Base-by-base conservation (phyloP, 495 filamentous ascomycete species). In the Hamigera avellanea region DNA sequence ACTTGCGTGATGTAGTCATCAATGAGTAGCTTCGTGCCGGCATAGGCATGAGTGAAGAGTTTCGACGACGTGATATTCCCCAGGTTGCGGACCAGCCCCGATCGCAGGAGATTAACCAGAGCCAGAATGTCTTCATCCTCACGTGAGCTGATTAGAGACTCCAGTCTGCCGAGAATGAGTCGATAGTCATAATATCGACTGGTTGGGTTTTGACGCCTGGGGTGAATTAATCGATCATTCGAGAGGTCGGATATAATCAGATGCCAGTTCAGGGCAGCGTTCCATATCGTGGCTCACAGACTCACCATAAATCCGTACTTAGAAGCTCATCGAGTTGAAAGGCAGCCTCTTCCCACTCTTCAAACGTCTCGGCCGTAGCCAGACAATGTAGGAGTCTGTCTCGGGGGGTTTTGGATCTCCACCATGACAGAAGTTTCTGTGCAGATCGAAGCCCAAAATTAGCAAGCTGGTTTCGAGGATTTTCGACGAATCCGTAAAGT, bases 1-100 rank as follows among this genome's bases (percentile, higher is more conserved):
- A 89, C 79, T 42, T 86, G 76, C 0, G 81, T 79, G 43, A 95
- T 80, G 43, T 96, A 96, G 52, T 94, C 82, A 46, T 93, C 86
- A 40, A 96, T 89, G 16, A 93, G 56, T 15, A 80, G 70, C 54
- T 96, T 96, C 2, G 87, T 95, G 9, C 89, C 89, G 2, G 81
- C 80, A 50, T 93, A 93, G 9, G 83, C 78, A 34, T 80, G 70
- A 41, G 86, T 88, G 60, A 83, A 96, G 2, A 96, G 61, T 41
- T 78, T 80, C n/a, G 83, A 75, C 2, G 77, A 70, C 1, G 84
- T 83, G 39, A 96, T 95, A 47, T 95, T 91, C 23, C 86, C 88
- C 7, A 95, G 67, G 46, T 95, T 95, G 17, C 89, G 77, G 29
- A 96, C 82, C 4, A 95, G 72, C 6, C 89, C 87, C 6, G 81